Conservation (phyloP, 2,329 filamentous ascomycete species). For the Pseudopyricularia cyperi region DNA sequence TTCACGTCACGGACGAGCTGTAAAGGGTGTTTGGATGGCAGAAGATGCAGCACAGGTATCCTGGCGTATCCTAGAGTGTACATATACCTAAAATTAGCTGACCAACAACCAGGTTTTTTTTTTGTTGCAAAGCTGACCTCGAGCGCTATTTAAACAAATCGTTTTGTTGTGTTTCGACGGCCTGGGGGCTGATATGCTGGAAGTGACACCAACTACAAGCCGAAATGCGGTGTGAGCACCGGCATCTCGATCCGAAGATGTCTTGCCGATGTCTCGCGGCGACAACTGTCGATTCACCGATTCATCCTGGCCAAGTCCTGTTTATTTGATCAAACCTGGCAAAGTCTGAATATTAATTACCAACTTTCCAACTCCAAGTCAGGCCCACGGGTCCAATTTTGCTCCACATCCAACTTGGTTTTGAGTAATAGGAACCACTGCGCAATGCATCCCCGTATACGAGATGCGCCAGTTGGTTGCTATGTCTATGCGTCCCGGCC, state of each 20-base stretch:
- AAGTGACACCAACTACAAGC: too few species aligned
- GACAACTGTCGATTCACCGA: not conserved
- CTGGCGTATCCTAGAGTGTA: conserved; percentile 13
- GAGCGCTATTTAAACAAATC: not conserved
- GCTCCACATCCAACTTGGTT: not conserved
- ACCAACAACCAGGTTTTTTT: conserved; percentile 13
- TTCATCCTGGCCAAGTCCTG: not conserved
- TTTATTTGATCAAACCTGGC: not conserved
- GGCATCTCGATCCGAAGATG: not conserved
- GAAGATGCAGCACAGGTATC: conserved; percentile 15
- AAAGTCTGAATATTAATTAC: not conserved
- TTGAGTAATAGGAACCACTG: conserved; percentile 1
- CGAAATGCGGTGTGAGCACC: not conserved
- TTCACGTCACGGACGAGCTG: conserved; percentile 85
- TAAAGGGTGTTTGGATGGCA: conserved; percentile 27
- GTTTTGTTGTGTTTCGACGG: not conserved
- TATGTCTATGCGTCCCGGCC: too few species aligned
- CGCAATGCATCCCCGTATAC: not conserved
- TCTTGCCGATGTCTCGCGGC: not conserved
- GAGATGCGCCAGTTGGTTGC: not conserved
- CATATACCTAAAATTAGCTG: conserved; percentile 10
- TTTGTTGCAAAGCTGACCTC: conserved; percentile 4
- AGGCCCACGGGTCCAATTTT: not conserved
- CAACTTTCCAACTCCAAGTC: not conserved
- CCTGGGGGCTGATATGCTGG: too few species aligned